phyloP scores from a whole-genome alignment of 139 green algal genomes.

The Coelastrella sp. region DNA sequence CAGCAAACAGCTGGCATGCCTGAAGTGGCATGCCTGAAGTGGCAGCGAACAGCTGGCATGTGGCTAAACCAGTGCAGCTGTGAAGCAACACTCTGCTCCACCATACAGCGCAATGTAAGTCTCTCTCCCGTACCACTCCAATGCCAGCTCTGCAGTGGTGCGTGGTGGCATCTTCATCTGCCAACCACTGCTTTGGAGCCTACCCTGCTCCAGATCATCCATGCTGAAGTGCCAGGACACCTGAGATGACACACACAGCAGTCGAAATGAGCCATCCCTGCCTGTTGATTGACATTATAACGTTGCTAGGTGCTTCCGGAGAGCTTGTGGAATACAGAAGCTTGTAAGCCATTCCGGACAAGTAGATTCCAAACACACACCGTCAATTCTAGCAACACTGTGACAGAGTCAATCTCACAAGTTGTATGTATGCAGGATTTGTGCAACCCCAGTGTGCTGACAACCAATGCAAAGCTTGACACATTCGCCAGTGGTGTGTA shows the following conservation, averaged over 20 bases:
- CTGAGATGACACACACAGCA: not conserved
- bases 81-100: conserved; percentile 51
- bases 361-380: too few relatives aligned
- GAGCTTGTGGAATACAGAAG: too few relatives aligned
- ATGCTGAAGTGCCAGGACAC: conserved; percentile 58
- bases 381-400: too few relatives aligned
- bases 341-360: too few relatives aligned
- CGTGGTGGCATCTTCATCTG: not conserved
- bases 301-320: not conserved
- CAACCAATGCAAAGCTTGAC: too few relatives aligned
- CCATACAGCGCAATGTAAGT: conserved; percentile 65
- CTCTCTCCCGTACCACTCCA: conserved; percentile 36
- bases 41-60: too few relatives aligned
- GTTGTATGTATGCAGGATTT: too few relatives aligned
- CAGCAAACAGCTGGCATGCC: too few relatives aligned
- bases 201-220: conserved; percentile 8
- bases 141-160: conserved; percentile 47
- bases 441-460: too few relatives aligned
- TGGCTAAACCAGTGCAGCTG: not conserved
- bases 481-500: too few relatives aligned
- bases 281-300: not conserved
- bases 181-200: not conserved
- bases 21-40: too few relatives aligned
- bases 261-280: not conserved
- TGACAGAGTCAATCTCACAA: too few relatives aligned